Base-by-base conservation (phyloP, 2,329 filamentous ascomycete species). In the Ceratocystiopsis brevicomis region DNA sequence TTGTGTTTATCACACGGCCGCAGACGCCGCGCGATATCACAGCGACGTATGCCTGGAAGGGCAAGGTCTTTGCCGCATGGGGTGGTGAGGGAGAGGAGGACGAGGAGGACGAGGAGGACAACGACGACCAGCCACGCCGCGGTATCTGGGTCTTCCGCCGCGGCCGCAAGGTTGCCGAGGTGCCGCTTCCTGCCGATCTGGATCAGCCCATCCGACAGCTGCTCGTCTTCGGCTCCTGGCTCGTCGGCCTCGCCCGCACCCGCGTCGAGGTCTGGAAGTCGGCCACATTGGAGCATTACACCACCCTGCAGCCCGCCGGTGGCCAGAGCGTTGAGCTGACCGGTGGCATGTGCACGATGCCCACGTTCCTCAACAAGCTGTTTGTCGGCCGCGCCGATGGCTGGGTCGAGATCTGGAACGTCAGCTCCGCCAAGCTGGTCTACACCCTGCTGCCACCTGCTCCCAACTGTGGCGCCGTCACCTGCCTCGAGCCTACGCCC, bases 371-470 rank as follows among this genome's bases (percentile, higher is more conserved):
- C 47, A 98, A 98, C 67, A 98, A 98, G 61, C 73, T 98, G 38
- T 85, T 96, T 50, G 81, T 85, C 3, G 92, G 85, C 11, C 78
- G 85, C 53, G 73, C 73, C 49, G 86, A 98, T 57, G 90, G 90
- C 8, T 81, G 78, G 59, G 78, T 95, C 10, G 90, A 98, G 56
- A 93, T 98, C 41, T 98, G 90, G 88, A 98, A 98, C 56, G 67
- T 98, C 47, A 92, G 81, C 56, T 94, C 84, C 4, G 87, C 74
- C 40, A 94, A 92, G 59, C 68, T 95, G 43, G 75, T 98, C 25
- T 92, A 95, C 59, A 92, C 86, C 2, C 78, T 98, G 42, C 65
- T 90, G 14, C 82, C 90, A 1, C 78, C 82, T 0, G 71, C 73
- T 10, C 67, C 78, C 3, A 69, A 77, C 42, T 79, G 74, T 51